Evolutionary conservation across 352 stramenopile species (phyloP).

Genomic region (Globisporangium solare): DNA sequence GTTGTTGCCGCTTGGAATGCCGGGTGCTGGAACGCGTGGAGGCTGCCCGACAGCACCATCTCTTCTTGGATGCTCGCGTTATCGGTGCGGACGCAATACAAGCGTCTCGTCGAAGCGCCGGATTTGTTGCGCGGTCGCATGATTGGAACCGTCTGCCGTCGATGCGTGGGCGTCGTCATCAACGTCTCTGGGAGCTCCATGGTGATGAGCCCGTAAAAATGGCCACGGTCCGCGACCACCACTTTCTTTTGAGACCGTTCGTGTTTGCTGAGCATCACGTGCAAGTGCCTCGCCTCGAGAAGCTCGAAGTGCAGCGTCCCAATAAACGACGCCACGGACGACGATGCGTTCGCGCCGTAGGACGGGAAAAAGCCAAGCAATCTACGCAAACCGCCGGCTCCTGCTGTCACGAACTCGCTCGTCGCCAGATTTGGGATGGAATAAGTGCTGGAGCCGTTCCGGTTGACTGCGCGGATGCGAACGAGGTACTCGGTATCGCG

Average conservation of each 20-base stretch:
- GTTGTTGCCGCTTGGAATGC: constrained; percentile 31
- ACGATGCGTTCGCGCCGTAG: constrained; percentile 1
- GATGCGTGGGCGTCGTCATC: constrained; percentile 4
- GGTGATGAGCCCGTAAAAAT: constrained; percentile 22
- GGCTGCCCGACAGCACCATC: constrained; percentile 38
- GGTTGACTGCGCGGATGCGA: constrained; percentile 49
- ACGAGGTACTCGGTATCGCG: constrained; percentile 56
- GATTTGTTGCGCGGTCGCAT: not conserved
- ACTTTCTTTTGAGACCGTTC: constrained; percentile 3
- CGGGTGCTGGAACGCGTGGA: constrained; percentile 39
- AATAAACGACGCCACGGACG: constrained; percentile 34
- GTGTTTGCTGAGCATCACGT: not conserved
- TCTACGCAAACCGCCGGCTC: not conserved
- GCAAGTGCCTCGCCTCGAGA: constrained; percentile 38
- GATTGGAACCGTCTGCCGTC: constrained; percentile 11
- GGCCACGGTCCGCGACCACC: constrained; percentile 9
- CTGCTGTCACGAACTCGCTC: constrained; percentile 39
- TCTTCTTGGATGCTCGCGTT: constrained; percentile 44
- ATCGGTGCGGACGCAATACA: constrained; percentile 43
- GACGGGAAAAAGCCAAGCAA: constrained; percentile 12
- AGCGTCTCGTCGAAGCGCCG: constrained; percentile 6
- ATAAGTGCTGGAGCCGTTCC: constrained; percentile 61
- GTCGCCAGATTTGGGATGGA: constrained; percentile 33
- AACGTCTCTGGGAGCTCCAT: constrained; percentile 20
- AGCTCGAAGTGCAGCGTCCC: constrained; percentile 57